Evolutionary conservation across 306 rosid genomes (phyloP).

Genomic region (Medicago truncatula): MtrunA17r5.0-ANR NC_053045.1:48575001-48575500

Average conservation of each 20-base stretch:
- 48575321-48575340: conserved; percentile 74
- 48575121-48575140: too few species aligned
- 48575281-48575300: conserved; percentile 84
- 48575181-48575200: conserved; percentile 42
- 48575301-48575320: conserved; percentile 85
- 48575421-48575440: conserved; percentile 44
- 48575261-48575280: conserved; percentile 92
- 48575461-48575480: conserved; percentile 40
- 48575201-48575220: conserved; percentile 48
- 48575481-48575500: background rate
- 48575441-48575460: conserved; percentile 57
- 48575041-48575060: conserved; percentile 75
- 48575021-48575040: conserved; percentile 86
- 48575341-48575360: conserved; percentile 78
- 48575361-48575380: conserved; percentile 73
- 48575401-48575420: conserved; percentile 52
- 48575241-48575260: conserved; percentile 71
- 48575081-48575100: conserved; percentile 49
- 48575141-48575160: conserved; percentile 64
- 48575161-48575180: conserved; percentile 37
- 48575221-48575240: conserved; percentile 73
- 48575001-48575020: conserved; percentile 72
- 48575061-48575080: conserved; percentile 57
- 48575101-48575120: conserved; percentile 40
- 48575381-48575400: conserved; percentile 53